A percentile compares a stretch with the other conserved stretches of the same genome.
phyloP scores from a whole-genome alignment of 1,284 basidiomycete species.

The Malassezia psittaci region DNA sequence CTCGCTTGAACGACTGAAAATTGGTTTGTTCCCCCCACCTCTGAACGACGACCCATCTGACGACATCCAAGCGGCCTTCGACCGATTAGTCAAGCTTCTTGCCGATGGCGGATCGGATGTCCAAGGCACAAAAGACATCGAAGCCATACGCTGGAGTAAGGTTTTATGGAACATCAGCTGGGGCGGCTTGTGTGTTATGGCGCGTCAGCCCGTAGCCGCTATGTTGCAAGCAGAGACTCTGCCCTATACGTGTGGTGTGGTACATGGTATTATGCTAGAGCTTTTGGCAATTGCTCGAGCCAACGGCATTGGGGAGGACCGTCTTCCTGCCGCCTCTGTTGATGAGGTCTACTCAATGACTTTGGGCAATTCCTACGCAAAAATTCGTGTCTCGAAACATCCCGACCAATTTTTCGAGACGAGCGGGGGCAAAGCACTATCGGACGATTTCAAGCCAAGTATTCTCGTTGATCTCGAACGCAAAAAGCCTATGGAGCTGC shows the following conservation, averaged over 20 bases:
- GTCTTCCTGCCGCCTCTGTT: constrained; percentile 22
- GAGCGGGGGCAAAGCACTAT: constrained; percentile 1
- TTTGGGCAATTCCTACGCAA: constrained; percentile 8
- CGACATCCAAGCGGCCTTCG: not conserved
- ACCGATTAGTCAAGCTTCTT: not conserved
- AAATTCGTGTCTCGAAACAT: not conserved
- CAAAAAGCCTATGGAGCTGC: constrained; percentile 36
- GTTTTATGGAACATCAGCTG: constrained; percentile 40
- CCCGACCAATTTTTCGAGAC: constrained; percentile 4
- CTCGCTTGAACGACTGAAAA: constrained; percentile 37
- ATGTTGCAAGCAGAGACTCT: constrained; percentile 44
- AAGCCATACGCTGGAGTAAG: constrained; percentile 52
- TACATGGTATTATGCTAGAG: constrained; percentile 49
- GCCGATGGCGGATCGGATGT: constrained; percentile 48
- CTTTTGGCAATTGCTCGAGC: constrained; percentile 49
- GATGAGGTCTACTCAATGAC: constrained; percentile 31
- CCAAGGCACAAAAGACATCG: constrained; percentile 50
- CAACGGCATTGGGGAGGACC: constrained; percentile 25
- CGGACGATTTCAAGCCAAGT: constrained; percentile 31
- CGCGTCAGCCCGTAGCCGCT: constrained; percentile 49
- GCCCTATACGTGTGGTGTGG: constrained; percentile 47
- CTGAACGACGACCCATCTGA: not conserved
- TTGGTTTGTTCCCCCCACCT: constrained; percentile 45
- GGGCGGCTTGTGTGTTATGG: constrained; percentile 48
- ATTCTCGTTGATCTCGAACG: constrained; percentile 39